These are phyloP conservation scores for Chytriomyces hyalinus DNA, from an alignment of 192 early-diverging fungal genomes.

Conservation along the genomic window DNA sequence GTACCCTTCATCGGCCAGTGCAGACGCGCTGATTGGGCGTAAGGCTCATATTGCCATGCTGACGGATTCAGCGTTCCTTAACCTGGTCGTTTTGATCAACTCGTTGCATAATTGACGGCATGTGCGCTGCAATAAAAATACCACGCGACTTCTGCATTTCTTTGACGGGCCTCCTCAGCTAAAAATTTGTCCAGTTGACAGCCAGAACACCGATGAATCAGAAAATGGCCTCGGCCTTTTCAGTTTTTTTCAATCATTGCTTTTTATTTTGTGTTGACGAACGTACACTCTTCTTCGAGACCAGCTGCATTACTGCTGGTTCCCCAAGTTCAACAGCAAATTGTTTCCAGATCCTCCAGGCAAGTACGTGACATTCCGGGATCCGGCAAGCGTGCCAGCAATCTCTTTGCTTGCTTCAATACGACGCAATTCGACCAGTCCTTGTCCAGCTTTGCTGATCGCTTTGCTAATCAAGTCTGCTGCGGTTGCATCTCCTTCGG, in stretches of 20 bases:
- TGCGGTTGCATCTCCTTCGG: constrained; percentile 96
- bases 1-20: background rate
- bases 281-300: background rate
- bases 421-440: constrained; percentile 91
- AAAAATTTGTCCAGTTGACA: too few species aligned
- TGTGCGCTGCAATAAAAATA: background rate
- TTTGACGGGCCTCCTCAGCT: background rate
- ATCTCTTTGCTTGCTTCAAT: constrained; percentile 98
- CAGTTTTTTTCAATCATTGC: background rate
- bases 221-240: background rate
- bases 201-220: background rate
- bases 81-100: constrained; percentile 4
- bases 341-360: constrained; percentile 57
- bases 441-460: constrained; percentile 88
- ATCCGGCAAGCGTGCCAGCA: constrained; percentile 79
- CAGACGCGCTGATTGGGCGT: constrained; percentile 29
- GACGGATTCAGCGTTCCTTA: constrained; percentile 24
- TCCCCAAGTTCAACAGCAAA: constrained; percentile 30
- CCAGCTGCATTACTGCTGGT: constrained; percentile 8
- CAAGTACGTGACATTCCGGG: constrained; percentile 90
- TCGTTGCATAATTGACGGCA: background rate
- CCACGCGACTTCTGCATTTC: background rate
- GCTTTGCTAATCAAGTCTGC: constrained; percentile 91
- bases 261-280: background rate
- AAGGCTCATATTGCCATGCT: constrained; percentile 39